Evolutionary conservation across 306 rosid species (phyloP), one percentile per base, ranked within the genome.

Genomic region (Pueraria montana): DNA sequence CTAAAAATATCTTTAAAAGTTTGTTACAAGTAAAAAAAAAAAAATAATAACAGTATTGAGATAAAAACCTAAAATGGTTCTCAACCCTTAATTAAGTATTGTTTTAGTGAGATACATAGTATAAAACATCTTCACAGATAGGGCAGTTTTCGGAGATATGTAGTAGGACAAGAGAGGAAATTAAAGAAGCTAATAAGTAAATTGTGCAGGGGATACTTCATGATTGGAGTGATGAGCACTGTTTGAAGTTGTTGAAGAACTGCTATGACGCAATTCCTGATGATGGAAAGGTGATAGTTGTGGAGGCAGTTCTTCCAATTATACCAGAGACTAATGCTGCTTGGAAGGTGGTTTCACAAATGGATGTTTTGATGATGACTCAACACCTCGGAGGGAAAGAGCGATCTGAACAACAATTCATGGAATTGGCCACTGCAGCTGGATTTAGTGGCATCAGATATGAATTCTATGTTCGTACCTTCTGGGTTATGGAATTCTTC

Each of bases 401-500:
- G 80, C 53, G 92, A 18, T 86, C 11, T 69, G 69, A 80, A 32
- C 76, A 86, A 14, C 89, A 89, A 53, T 93, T 87, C 70, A 27
- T 72, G 66, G 71, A 86, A 36, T 59, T 87, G 50, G 92, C 88
- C 40, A 89, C 58, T n/a, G 84, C 34, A 17, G 87, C 94, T 63
- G 90, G 95, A 16, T 91, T 91, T 66, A 66, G 81, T 2, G 88
- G 89, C 56, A 72, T 92, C 56, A 77, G 36, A 76, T 87, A 79
- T 81, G 81, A 72, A 9, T 83, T 89, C n/a, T 78, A 10, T 72
- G 82, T 82, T 1, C 66, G 64, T 26, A 82, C 79, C 63, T 71
- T 74, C 8, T 88, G 91, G 89, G 62, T 91, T 45, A 89, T 92
- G 86, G 93, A 89, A 80, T 88, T 92, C 76, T 85, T 82, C 20